Evolutionary conservation across 345 rosid species (phyloP).

Genomic region (Salix udensis): DNA sequence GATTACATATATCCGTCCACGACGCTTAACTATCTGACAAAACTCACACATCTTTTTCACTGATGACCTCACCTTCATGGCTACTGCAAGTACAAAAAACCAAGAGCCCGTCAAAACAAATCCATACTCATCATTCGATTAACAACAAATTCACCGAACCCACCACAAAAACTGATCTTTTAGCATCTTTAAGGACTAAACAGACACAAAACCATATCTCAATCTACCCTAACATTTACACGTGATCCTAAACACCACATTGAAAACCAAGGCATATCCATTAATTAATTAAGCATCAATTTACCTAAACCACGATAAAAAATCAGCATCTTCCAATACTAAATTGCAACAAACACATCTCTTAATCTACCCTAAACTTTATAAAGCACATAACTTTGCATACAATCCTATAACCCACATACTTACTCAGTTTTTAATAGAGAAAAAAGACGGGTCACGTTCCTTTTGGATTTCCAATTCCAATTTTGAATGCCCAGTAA

Average conservation of each 20-base stretch:
- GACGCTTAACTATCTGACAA: slow-evolving; percentile 77
- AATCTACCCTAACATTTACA: too few species aligned
- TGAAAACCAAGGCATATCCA: not conserved
- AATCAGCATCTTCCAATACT: not conserved
- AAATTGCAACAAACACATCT: not conserved
- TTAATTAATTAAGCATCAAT: not conserved
- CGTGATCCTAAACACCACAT: not conserved
- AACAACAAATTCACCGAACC: not conserved
- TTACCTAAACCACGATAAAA: not conserved
- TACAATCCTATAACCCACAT: not conserved
- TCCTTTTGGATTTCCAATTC: not conserved
- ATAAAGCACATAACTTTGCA: not conserved
- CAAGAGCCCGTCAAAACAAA: not conserved
- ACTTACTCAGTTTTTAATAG: too few species aligned
- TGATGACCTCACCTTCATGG: slow-evolving; percentile 88
- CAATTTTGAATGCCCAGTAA: not conserved
- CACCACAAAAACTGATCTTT: not conserved
- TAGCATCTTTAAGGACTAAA: too few species aligned
- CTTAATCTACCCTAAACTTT: not conserved
- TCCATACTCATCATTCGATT: not conserved
- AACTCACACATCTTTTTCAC: slow-evolving; percentile 97
- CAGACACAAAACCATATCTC: not conserved
- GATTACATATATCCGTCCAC: slow-evolving; percentile 72
- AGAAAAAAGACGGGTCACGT: not conserved
- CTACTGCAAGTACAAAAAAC: slow-evolving; percentile 21